These are phyloP conservation scores for Lentinula guzmanii DNA, from an alignment of 768 basidiomycete genomes.

Conservation along the genomic window DNA sequence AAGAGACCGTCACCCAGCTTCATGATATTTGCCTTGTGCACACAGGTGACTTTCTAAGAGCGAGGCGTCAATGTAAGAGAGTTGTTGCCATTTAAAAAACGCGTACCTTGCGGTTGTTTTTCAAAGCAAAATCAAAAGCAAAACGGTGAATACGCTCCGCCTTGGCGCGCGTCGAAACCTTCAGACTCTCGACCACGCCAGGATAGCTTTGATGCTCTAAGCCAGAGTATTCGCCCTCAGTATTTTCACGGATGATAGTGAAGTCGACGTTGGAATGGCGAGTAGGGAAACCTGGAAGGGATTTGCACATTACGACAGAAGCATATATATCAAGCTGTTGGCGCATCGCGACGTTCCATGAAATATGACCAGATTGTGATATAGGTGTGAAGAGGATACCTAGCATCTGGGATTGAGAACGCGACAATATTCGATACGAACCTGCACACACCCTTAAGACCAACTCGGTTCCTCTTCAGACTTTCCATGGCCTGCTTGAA, in stretches of 20 bases:
- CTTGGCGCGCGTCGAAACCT: constrained; percentile 93
- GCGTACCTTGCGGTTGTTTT: constrained; percentile 92
- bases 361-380: constrained; percentile 93
- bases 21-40: constrained; percentile 99
- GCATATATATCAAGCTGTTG: constrained; percentile 99
- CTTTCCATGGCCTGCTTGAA: constrained; percentile 99
- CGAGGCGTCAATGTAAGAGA: neutral
- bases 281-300: constrained; percentile 92
- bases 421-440: constrained; percentile 1
- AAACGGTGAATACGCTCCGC: constrained; percentile 95
- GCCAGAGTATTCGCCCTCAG: constrained; percentile 99
- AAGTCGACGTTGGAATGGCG: constrained; percentile 97
- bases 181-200: constrained; percentile 96
- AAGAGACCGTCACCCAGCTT: constrained; percentile 99
- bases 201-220: constrained; percentile 97
- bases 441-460: constrained; percentile 77
- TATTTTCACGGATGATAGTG: constrained; percentile 99
- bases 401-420: constrained; percentile 23
- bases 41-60: constrained; percentile 93
- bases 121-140: constrained; percentile 97
- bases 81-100: neutral
- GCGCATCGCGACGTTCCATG: constrained; percentile 99
- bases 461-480: constrained; percentile 94
- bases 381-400: constrained; percentile 99
- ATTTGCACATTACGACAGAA: constrained; percentile 97